phyloP scores from a whole-genome alignment of 805 yeast genomes.

The Candida ortonii region DNA sequence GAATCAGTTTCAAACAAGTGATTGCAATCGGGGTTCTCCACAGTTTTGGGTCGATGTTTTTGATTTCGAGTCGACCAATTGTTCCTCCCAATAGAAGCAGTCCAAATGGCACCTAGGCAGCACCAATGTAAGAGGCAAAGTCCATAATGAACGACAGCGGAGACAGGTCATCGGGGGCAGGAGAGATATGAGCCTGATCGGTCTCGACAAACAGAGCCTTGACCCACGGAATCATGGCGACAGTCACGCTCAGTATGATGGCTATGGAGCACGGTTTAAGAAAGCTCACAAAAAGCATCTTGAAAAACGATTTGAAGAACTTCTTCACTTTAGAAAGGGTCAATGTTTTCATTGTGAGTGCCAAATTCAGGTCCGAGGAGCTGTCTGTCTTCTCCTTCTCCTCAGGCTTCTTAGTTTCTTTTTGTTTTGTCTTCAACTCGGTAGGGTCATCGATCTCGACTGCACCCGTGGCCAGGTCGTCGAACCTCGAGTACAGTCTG shows the following conservation, averaged over 20 bases:
- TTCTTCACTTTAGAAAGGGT: conserved; percentile 3
- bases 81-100: conserved; percentile 82
- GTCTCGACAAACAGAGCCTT: conserved; percentile 63
- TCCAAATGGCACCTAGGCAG: conserved; percentile 88
- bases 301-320: conserved; percentile 6
- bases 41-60: conserved; percentile 63
- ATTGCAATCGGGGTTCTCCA: conserved; percentile 63
- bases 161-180: conserved; percentile 84
- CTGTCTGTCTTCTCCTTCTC: not conserved
- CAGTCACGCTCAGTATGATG: conserved; percentile 58
- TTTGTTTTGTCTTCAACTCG: conserved; percentile 10
- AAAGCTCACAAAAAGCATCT: conserved; percentile 41
- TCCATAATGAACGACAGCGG: conserved; percentile 86
- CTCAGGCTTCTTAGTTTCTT: conserved; percentile 1
- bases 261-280: conserved; percentile 70
- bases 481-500: conserved; percentile 49
- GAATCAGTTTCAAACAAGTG: conserved; percentile 54
- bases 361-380: conserved; percentile 3
- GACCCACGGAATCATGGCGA: conserved; percentile 86
- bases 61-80: conserved; percentile 67
- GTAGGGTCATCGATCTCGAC: conserved; percentile 17
- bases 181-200: conserved; percentile 46
- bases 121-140: conserved; percentile 72
- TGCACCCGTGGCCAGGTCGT: conserved; percentile 27
- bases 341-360: conserved; percentile 3